Base-by-base conservation (phyloP, 257 asterid genomes). In the Orobanche coerulescens region DNA sequence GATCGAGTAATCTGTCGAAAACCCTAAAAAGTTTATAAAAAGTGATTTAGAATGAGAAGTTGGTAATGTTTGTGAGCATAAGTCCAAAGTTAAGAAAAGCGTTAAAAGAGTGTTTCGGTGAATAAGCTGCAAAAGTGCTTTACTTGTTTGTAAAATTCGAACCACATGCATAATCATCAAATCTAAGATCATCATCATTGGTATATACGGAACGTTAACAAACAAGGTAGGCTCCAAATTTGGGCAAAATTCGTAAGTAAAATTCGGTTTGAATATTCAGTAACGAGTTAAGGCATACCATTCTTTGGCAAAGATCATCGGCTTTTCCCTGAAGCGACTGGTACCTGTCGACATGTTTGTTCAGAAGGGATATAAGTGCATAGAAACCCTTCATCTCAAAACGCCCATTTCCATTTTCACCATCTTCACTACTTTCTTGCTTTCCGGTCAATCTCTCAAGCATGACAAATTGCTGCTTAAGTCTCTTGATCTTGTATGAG, bases 401-500 rank as follows among this genome's bases (percentile, higher is more conserved):
- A 37, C 36, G 65, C 28, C 51, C 65, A 13, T 65, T 74, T 31
- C 39, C 66, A 58, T 65, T 75, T 60, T 75, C 80, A 6, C 71
- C 57, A 19, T 58, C 67, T 55, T 79, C 85, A 4, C 66, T 34
- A 52, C 75, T 75, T 65, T 81, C 95, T 72, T 72, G 84, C 62
- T 82, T 88, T 59, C 93, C 93, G 9, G 79, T 77, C 50, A 88
- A 56, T 71, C 91, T 77, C 73, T 92, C 98, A 10, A 92, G 95
- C 95, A 84, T 73, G 59, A 84, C 69, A 8, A 92, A 68, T 58
- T 88, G 95, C 71, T 92, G 98, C 76, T 80, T 86, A 47, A 92
- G 94, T 77, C 96, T 84, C 78, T 88, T 88, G 86, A 92, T 89
- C 84, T 88, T 92, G 79, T 82, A 88, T 0, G 91, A 75, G 49